Percentiles rank a stretch among this genome's conserved stretches.
Evolutionary conservation across 345 rosid species (phyloP).

Genomic region (Boechera retrofracta): DNA sequence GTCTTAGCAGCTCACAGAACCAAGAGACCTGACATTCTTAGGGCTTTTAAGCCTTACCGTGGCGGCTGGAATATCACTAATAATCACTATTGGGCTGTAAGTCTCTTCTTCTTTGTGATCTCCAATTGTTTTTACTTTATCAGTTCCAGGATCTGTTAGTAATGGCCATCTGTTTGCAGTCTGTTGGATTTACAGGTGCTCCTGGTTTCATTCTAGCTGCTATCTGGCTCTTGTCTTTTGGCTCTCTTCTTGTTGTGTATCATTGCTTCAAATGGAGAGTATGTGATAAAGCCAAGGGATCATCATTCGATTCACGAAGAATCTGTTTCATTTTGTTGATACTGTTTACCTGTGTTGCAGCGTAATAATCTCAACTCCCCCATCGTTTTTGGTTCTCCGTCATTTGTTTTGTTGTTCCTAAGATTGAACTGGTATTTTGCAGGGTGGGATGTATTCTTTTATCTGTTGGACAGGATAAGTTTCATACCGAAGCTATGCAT

Average conservation of each 20-base stretch:
- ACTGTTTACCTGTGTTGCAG: constrained; percentile 82
- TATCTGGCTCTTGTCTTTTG: constrained; percentile 85
- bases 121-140: background rate
- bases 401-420: constrained; percentile 1
- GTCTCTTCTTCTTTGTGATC: constrained; percentile 35
- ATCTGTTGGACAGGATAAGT: constrained; percentile 86
- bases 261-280: constrained; percentile 76
- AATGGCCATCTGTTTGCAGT: constrained; percentile 52
- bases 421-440: constrained; percentile 32
- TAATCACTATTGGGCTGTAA: constrained; percentile 93
- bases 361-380: constrained; percentile 58
- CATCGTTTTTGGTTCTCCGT: background rate
- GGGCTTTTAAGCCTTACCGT: constrained; percentile 61
- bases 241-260: constrained; percentile 68
- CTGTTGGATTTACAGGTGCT: constrained; percentile 96
- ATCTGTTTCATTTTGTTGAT: constrained; percentile 77
- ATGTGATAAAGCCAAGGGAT: constrained; percentile 55
- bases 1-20: constrained; percentile 83
- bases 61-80: constrained; percentile 93
- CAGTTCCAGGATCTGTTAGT: constrained; percentile 20
- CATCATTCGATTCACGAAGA: constrained; percentile 50
- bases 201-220: constrained; percentile 73
- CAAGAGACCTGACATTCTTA: constrained; percentile 82
- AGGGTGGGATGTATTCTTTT: constrained; percentile 94
- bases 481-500: constrained; percentile 71